Base-by-base conservation (phyloP, 2,329 filamentous ascomycete species). In the Chaetothyriales sp. region DNA sequence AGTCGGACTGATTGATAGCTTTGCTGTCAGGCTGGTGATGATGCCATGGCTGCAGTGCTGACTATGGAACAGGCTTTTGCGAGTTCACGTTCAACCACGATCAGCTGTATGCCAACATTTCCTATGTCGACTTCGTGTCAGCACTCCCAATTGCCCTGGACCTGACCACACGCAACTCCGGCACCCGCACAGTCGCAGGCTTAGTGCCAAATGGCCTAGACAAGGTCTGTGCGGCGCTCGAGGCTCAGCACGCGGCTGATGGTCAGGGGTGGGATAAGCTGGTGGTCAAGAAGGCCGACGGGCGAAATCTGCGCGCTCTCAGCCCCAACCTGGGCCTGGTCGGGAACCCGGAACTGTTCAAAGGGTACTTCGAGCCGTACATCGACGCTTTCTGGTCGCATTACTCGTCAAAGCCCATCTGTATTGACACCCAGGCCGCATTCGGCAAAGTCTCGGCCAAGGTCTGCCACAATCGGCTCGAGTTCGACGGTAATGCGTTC, bases 51-150 rank as follows among this genome's bases (percentile, higher is more conserved):
- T n/a, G n/a, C n/a, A n/a, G n/a, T 39, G 32, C 22, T 25, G 22
- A 25, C 6, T 3, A 25, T 6, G 3, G 22, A 25, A 15, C 32
- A 39, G 32, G 73, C 25, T 86, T 85, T 62, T 79, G 74, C 67
- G 82, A 86, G 65, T 80, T 84, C 59, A 83, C 80, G 15, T 83
- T 75, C 66, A 83, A 83, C 64, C 59, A 65, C 36, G 60, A 63
- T 28, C 72, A 83, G 64, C 66, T 84, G 4, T 85, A 78, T 61
- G 79, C 77, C 58, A 84, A 84, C 59, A 80, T 89, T 59, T 79
- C 74, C 55, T 82, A 83, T 63, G 85, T 89, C 49, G 84, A 89
- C 68, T 89, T 89, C 65, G 76, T 87, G 54, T 68, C 67, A 59
- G 70, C 70, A 58, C 63, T 83, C 57, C 80, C 82, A n/a, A 73